Conservation (phyloP, 2,329 filamentous ascomycete species). For the Cladophialophora chaetospira region DNA sequence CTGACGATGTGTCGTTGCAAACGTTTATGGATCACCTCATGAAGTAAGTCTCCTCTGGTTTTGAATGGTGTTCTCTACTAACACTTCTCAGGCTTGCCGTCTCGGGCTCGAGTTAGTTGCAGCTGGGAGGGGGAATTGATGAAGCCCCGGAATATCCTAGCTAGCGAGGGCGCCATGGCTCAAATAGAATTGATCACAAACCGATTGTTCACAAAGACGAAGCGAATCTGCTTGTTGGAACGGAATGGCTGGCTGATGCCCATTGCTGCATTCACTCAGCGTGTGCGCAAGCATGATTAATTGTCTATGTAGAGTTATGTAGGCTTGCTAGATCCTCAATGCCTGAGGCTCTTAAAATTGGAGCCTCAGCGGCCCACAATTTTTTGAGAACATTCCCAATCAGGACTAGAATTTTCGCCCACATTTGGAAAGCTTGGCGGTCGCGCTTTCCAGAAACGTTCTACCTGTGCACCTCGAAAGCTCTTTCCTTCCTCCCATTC, state of each 20-base stretch:
- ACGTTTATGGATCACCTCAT: constrained; percentile 99
- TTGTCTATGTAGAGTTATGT: too few relatives aligned
- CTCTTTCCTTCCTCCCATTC: neutral
- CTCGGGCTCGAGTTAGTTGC: constrained; percentile 50
- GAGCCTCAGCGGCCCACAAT: neutral
- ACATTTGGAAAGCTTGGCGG: constrained; percentile 9
- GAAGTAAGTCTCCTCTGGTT: constrained; percentile 67
- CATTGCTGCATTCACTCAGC: too few relatives aligned
- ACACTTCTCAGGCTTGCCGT: constrained; percentile 49
- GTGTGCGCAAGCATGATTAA: too few relatives aligned
- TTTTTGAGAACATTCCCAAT: neutral
- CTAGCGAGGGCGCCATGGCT: neutral
- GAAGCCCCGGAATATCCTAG: neutral
- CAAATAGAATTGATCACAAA: neutral
- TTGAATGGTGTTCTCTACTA: constrained; percentile 30
- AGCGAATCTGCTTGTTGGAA: neutral
- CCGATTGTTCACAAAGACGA: neutral
- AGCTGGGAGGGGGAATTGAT: neutral
- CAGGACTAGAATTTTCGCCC: constrained; percentile 4
- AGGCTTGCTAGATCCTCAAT: too few relatives aligned
- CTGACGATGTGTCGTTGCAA: constrained; percentile 94
- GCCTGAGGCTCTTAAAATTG: neutral
- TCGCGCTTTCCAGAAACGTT: neutral
- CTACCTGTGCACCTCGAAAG: neutral
- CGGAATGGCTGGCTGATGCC: neutral